Base-by-base conservation (phyloP, 306 rosid genomes). In the Alnus glutinosa region DNA sequence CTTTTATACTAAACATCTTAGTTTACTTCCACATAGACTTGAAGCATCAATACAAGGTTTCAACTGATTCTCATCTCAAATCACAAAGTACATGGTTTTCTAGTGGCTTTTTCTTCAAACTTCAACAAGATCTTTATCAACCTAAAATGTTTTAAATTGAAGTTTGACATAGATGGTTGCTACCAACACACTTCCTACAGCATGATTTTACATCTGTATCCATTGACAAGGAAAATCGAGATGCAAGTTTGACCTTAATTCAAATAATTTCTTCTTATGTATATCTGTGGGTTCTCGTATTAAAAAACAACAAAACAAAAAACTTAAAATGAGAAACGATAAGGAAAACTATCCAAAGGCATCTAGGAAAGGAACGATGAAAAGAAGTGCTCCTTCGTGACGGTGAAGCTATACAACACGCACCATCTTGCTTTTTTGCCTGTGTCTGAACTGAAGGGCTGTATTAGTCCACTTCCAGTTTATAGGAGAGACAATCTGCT, bases 391-490 rank as follows among this genome's bases (percentile, higher is more conserved):
- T 1, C 30, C 30, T 39, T 62, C 44, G 3, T 0, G n/a, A 62
- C 32, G 44, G 18, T 62, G 19, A 55, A 55, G 30, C 30, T 55
- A 8, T 4, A 2, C 16, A 63, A 7, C 70, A 34, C 2, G 34
- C 70, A 63, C 10, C 70, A 66, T 55, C 23, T 55, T 2, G 70
- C 46, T 44, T 54, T 19, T 55, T 55, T 32, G 62, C 75, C 62
- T 28, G 54, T 66, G 28, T 39, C 63, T 39, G 4, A 67, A 67
- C 58, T 47, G 44, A 69, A 78, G 18, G 49, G 72, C 32, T 18
- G 15, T n/a, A 39, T 42, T 67, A 32, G 44, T 34, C 50, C 72
- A 4, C 72, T 68, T 42, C 49, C 72, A 18, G 30, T 68, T 42
- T 68, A 9, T n/a, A 39, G 64, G 19, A 59, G 71, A 32, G 49